Evolutionary conservation across 306 rosid genomes (phyloP).

Genomic region (Cicer judaicum): DNA sequence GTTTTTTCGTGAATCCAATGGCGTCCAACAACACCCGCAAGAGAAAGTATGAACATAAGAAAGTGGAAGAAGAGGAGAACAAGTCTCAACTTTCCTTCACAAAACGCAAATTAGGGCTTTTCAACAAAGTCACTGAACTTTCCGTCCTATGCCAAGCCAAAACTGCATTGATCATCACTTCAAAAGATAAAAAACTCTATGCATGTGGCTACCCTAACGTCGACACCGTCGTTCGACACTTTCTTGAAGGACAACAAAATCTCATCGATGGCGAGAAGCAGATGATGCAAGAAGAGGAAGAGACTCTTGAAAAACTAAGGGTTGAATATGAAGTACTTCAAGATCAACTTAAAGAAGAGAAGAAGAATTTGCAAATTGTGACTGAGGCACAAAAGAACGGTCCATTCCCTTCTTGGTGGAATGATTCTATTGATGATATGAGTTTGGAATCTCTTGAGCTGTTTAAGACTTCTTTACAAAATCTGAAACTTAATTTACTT

Average conservation of each 20-base stretch:
- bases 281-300: neutral
- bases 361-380: neutral
- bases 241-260: neutral
- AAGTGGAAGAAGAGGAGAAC: slow-evolving; percentile 43
- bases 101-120: slow-evolving; percentile 64
- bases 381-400: neutral
- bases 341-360: slow-evolving; percentile 1
- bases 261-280: accelerated
- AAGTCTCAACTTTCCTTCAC: slow-evolving; percentile 63
- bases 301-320: neutral
- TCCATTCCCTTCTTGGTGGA: slow-evolving; percentile 36
- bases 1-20: neutral
- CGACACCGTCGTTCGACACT: neutral
- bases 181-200: slow-evolving; percentile 59
- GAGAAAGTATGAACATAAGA: slow-evolving; percentile 46
- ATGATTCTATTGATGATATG: slow-evolving; percentile 16
- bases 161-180: slow-evolving; percentile 52
- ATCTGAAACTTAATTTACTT: slow-evolving; percentile 2
- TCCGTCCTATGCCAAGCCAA: slow-evolving; percentile 59
- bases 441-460: slow-evolving; percentile 33
- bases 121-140: slow-evolving; percentile 66
- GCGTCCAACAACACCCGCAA: neutral
- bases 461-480: slow-evolving; percentile 17
- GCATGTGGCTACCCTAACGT: slow-evolving; percentile 57
- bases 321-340: neutral